Percentiles rank a stretch among this genome's conserved stretches.
These are phyloP conservation scores for Agastache rugosa DNA, from an alignment of 257 asterid genomes.

Conservation along the genomic window DNA sequence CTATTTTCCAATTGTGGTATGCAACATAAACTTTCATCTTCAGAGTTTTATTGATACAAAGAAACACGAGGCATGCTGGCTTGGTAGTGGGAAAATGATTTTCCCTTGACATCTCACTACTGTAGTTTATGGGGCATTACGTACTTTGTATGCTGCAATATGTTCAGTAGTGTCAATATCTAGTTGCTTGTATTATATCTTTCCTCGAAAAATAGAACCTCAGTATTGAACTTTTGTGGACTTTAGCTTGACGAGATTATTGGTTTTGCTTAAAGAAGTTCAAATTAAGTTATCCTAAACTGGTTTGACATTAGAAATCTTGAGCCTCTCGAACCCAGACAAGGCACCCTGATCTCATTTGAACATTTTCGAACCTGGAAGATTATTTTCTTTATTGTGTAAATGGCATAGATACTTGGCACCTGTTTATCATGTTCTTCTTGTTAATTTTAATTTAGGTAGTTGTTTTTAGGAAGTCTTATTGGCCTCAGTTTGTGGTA, in stretches of 20 bases:
- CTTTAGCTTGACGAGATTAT: background rate
- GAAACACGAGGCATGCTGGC: background rate
- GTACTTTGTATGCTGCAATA: background rate
- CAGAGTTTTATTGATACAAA: background rate
- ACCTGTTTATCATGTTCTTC: background rate
- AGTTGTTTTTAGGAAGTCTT: background rate
- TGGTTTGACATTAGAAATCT: conserved; percentile 3
- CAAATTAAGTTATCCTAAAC: background rate
- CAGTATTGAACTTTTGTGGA: background rate
- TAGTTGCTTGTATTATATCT: background rate
- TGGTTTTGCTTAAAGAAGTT: background rate
- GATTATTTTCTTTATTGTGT: background rate
- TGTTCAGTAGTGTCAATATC: background rate
- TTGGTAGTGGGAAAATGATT: background rate
- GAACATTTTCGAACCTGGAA: background rate
- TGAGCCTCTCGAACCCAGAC: background rate
- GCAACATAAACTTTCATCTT: background rate
- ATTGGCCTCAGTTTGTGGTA: background rate
- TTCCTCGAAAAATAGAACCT: background rate
- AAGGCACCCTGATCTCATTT: background rate
- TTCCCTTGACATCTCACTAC: conserved; percentile 1
- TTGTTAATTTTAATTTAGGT: background rate
- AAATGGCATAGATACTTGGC: background rate
- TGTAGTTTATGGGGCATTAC: background rate
- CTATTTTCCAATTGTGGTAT: background rate